Base-by-base conservation (phyloP, 345 rosid genomes). In the Hirschfeldia incana region DNA sequence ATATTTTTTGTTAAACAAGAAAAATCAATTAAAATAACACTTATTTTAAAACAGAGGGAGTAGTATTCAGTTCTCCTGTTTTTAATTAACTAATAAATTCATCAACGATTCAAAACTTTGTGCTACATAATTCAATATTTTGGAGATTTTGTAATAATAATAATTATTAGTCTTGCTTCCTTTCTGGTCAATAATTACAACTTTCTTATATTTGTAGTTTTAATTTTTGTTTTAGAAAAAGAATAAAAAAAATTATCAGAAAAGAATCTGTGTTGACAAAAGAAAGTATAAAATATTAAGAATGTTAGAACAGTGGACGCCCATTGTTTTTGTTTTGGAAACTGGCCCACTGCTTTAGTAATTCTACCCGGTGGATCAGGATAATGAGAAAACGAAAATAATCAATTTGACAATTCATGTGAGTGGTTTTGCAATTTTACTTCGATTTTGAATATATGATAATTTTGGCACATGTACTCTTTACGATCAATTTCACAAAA, bases 231-330 rank as follows among this genome's bases (percentile, higher is more conserved):
- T 21, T 15, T 9, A 0, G 11, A 28, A 26, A 58, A 1, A 17
- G 0, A 30, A 58, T 9, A 1, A 62, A 12, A 2, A 30, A 1
- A 62, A 1, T 21, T 30, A 13, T 12, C 2, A 64, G 13, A 21
- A 64, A 44, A 12, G 1, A 58, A 26, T 55, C 37, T 74, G 6
- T 6, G n/a, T 37, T 65, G 46, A 17, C 28, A 15, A 11, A 27
- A 4, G 26, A 60, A 6, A 65, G 27, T 27, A 29, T 8, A 42
- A 12, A 66, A 2, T 60, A 28, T 28, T 29, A 6, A 30, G 34
- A 49, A 62, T 63, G 29, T 4, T 53, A 64, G 66, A 78, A 72
- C 60, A 64, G 61, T 71, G 72, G 49, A 65, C 72, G 76, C 81
- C 76, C 76, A 2, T 78, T 12, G 81, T 71, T 65, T 75, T 59